These are phyloP conservation scores for Brassica nigra DNA, from an alignment of 345 rosid species.

Conservation along the genomic window DNA sequence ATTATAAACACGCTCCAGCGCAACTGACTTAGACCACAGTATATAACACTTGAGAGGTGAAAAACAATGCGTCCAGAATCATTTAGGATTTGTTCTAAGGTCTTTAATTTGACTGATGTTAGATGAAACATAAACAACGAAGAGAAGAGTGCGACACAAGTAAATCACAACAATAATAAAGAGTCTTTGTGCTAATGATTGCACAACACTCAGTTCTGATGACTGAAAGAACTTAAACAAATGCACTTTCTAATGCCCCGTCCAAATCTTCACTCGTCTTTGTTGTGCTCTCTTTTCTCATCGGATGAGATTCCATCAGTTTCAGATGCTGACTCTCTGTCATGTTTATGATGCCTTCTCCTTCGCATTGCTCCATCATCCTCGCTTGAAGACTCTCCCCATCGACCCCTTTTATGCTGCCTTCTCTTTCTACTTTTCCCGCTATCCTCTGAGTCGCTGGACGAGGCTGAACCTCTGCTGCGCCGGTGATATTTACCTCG, in stretches of 20 bases:
- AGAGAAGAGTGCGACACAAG: not conserved
- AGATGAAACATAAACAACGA: not conserved
- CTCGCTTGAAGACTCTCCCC: conserved; percentile 40
- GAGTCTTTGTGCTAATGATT: conserved; percentile 3
- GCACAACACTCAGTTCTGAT: not conserved
- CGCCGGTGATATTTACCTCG: conserved; percentile 44
- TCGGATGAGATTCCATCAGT: conserved; percentile 26
- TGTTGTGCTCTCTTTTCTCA: conserved; percentile 27
- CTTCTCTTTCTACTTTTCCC: conserved; percentile 34
- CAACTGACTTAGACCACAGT: not conserved
- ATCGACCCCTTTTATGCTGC: conserved; percentile 42
- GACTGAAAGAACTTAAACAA: not conserved
- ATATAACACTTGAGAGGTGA: not conserved
- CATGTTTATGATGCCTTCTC: conserved; percentile 23
- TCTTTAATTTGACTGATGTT: not conserved
- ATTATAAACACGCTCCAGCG: not conserved
- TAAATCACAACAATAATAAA: conserved; percentile 9
- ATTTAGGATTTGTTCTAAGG: not conserved
- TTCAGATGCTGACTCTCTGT: conserved; percentile 23
- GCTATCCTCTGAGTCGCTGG: conserved; percentile 43
- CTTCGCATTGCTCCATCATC: conserved; percentile 24
- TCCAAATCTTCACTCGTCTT: conserved; percentile 13
- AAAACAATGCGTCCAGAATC: not conserved
- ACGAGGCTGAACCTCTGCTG: conserved; percentile 35
- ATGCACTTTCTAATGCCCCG: not conserved